phyloP scores from a whole-genome alignment of 2,329 filamentous ascomycete species.

The Verticillium zaregamsianum region DNA sequence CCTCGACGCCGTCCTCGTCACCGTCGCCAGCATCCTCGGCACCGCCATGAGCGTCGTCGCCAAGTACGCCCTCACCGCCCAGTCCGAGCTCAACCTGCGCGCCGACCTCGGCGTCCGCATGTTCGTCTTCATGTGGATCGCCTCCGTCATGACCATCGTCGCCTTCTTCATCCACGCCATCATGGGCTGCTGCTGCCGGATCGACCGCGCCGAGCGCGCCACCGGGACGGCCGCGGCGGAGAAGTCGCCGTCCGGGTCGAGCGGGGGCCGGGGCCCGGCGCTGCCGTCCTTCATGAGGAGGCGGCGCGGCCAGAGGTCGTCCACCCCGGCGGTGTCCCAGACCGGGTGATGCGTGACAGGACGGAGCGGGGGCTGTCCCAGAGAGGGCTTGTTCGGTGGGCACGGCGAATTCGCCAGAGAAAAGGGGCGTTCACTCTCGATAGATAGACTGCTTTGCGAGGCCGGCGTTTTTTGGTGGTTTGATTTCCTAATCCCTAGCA shows the following conservation, averaged over 20 bases:
- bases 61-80: conserved; percentile 67
- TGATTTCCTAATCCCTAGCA: background rate
- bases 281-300: conserved; percentile 11
- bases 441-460: background rate
- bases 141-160: conserved; percentile 59
- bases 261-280: background rate
- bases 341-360: too few species aligned
- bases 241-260: conserved; percentile 7
- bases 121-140: conserved; percentile 89
- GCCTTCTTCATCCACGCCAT: conserved; percentile 71
- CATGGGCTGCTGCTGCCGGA: conserved; percentile 69
- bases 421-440: background rate
- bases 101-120: conserved; percentile 68
- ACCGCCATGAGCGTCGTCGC: conserved; percentile 81
- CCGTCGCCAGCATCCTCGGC: conserved; percentile 68
- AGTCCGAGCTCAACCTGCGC: conserved; percentile 71
- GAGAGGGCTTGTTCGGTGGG: background rate
- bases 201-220: background rate
- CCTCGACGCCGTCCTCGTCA: conserved; percentile 61
- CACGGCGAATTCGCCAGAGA: conserved; percentile 4
- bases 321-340: too few species aligned
- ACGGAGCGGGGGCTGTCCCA: background rate
- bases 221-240: conserved; percentile 1
- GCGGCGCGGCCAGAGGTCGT: conserved; percentile 3
- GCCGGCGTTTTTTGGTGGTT: background rate